Conservation (phyloP, 139 green algal genomes). For the Pleodorina starrii region DNA sequence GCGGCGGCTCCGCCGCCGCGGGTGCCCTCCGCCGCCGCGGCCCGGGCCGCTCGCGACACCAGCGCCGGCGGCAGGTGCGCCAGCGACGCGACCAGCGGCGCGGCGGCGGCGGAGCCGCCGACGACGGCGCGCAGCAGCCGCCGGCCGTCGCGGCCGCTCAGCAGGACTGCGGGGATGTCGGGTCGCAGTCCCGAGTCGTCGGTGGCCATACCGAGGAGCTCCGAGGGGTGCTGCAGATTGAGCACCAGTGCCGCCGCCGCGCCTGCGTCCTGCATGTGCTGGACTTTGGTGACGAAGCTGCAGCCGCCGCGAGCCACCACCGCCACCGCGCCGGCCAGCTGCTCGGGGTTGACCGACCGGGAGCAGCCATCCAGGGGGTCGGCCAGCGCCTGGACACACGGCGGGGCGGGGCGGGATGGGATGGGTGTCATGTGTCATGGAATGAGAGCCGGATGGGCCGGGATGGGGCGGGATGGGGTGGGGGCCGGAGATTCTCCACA, state of each 20-base stretch:
- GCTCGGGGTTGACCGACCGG: conserved; percentile 1
- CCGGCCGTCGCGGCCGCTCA: background rate
- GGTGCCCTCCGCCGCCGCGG: background rate
- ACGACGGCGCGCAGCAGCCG: conserved; percentile 22
- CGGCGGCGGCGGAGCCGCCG: background rate
- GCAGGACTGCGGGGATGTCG: conserved; percentile 53
- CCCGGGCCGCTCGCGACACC: background rate
- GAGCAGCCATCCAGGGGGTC: conserved; percentile 65
- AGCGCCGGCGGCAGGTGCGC: background rate
- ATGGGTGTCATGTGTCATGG: no score
- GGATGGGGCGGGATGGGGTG: background rate
- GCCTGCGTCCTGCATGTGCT: conserved; percentile 39
- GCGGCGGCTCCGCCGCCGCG: background rate
- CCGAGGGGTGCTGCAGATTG: conserved; percentile 48
- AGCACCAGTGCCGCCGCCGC: conserved; percentile 66
- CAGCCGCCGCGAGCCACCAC: conserved; percentile 72
- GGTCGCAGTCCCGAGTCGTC: conserved; percentile 32
- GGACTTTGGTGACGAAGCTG: conserved; percentile 75
- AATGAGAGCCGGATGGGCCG: no score
- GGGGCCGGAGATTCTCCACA: background rate
- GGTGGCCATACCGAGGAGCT: conserved; percentile 53
- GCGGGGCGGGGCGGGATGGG: background rate
- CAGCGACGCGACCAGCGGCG: background rate
- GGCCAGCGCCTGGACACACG: conserved; percentile 17
- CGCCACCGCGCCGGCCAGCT: conserved; percentile 58